A percentile compares a stretch with the other conserved stretches of the same genome.
phyloP scores from a whole-genome alignment of 108 stramenopile genomes.

The Nitzschia putrida region DNA sequence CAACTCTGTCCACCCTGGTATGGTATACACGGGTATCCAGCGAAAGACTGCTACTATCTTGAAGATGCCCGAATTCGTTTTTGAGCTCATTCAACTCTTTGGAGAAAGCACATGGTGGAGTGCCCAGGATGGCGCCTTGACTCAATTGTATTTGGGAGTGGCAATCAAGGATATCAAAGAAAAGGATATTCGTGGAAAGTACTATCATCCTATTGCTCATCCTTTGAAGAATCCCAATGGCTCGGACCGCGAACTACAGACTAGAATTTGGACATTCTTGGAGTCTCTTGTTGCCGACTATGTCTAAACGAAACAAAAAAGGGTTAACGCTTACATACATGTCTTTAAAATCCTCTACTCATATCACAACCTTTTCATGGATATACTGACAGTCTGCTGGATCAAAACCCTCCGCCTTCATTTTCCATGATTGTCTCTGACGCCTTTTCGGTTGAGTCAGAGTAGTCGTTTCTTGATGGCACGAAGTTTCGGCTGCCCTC shows the following conservation, averaged over 20 bases:
- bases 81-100: slow-evolving; percentile 13
- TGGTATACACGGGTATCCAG: slow-evolving; percentile 31
- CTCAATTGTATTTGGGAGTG: slow-evolving; percentile 43
- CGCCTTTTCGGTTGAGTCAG: not conserved
- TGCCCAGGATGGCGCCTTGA: slow-evolving; percentile 55
- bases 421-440: too few species aligned
- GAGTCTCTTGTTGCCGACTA: slow-evolving; percentile 42
- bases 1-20: slow-evolving; percentile 56
- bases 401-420: too few species aligned
- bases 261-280: slow-evolving; percentile 48
- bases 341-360: too few species aligned
- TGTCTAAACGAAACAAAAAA: not conserved
- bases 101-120: slow-evolving; percentile 41
- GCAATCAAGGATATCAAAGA: slow-evolving; percentile 22
- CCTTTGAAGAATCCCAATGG: slow-evolving; percentile 40
- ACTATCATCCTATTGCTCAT: slow-evolving; percentile 49
- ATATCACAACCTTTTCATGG: too few species aligned
- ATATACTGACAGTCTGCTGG: too few species aligned
- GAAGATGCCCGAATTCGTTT: not conserved
- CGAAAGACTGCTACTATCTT: not conserved
- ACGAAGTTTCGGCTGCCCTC: not conserved
- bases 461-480: not conserved
- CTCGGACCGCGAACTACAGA: slow-evolving; percentile 34
- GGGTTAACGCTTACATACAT: too few species aligned
- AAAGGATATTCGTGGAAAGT: slow-evolving; percentile 49